These are phyloP conservation scores for Coffea canephora DNA, from an alignment of 257 asterid genomes.

Conservation along the genomic window DNA sequence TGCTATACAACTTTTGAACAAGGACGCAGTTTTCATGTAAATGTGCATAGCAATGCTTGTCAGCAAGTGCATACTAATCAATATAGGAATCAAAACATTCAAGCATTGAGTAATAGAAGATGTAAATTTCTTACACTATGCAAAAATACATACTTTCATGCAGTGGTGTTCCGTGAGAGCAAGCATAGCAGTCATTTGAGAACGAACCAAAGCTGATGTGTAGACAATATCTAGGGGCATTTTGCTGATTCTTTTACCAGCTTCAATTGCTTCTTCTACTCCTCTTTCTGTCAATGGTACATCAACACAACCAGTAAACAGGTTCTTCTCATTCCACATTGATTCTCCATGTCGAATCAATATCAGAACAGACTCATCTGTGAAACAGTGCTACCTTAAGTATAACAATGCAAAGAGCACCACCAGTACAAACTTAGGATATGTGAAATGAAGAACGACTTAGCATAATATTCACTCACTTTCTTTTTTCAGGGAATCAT, in stretches of 20 bases:
- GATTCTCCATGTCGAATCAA: slow-evolving; percentile 90
- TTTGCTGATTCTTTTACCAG: slow-evolving; percentile 75
- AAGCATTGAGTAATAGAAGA: not conserved
- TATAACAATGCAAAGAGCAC: not conserved
- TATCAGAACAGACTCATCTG: slow-evolving; percentile 73
- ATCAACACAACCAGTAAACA: slow-evolving; percentile 92
- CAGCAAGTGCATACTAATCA: not conserved
- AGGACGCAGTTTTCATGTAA: not conserved
- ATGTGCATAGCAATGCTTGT: not conserved
- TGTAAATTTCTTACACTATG: not conserved
- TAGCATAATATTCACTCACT: slow-evolving; percentile 40
- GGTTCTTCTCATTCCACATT: slow-evolving; percentile 96
- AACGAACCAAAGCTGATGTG: slow-evolving; percentile 78
- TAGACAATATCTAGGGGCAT: slow-evolving; percentile 78
- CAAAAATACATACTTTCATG: slow-evolving; percentile 54
- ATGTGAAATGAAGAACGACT: not conserved
- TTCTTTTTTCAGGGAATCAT: slow-evolving; percentile 26
- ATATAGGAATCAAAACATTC: not conserved
- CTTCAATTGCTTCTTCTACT: slow-evolving; percentile 87
- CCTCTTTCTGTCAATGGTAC: slow-evolving; percentile 86
- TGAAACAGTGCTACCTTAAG: slow-evolving; percentile 10
- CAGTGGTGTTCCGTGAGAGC: slow-evolving; percentile 81
- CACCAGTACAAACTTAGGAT: not conserved
- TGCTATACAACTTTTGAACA: no score
- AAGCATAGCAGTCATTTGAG: slow-evolving; percentile 96